phyloP scores from a whole-genome alignment of 202 grass and related monocot species.

The Schoenoplectus tabernaemontani region DNA sequence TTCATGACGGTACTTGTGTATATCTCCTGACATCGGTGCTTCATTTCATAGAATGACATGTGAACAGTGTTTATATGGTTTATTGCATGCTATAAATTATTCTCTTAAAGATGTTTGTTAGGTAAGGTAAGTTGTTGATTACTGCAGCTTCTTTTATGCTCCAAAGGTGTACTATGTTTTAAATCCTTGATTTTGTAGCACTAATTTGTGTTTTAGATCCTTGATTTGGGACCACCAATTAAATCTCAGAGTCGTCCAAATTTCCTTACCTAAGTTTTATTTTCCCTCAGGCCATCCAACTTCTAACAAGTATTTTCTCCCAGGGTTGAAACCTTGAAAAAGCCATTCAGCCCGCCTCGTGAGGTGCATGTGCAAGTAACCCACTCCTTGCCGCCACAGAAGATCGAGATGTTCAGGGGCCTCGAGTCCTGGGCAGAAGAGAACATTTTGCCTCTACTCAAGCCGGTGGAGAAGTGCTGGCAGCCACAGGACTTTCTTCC shows the following conservation, averaged over 20 bases:
- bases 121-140: background rate
- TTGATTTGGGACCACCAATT: background rate
- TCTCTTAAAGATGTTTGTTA: background rate
- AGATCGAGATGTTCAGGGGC: conserved; percentile 84
- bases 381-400: conserved; percentile 80
- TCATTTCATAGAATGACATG: background rate
- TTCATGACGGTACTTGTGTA: background rate
- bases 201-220: background rate
- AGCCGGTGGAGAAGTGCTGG: conserved; percentile 97
- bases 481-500: conserved; percentile 97
- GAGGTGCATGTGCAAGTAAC: conserved; percentile 93
- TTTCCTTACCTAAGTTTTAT: background rate
- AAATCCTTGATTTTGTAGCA: background rate
- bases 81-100: background rate
- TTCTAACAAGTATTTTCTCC: conserved; percentile 10
- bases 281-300: background rate
- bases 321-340: conserved; percentile 71
- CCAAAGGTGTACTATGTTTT: background rate
- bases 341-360: conserved; percentile 50
- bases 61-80: background rate
- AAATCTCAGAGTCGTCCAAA: background rate
- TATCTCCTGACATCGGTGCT: background rate
- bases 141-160: background rate
- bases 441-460: conserved; percentile 65
- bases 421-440: conserved; percentile 84